These are phyloP conservation scores for Pseudogymnoascus sp. DNA, from an alignment of 2,329 filamentous ascomycete genomes.

Conservation along the genomic window DNA sequence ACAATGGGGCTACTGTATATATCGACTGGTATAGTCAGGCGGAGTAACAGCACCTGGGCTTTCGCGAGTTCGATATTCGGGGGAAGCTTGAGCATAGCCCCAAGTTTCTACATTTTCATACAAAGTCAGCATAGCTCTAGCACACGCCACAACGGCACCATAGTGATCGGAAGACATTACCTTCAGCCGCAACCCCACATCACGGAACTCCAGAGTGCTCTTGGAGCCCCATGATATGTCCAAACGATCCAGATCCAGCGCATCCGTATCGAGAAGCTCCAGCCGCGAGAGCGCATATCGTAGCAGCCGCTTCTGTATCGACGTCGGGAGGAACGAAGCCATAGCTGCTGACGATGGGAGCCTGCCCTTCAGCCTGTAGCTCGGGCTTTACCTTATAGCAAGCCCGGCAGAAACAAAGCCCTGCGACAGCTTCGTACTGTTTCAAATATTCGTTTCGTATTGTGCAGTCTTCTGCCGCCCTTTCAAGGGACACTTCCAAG, in stretches of 20 bases:
- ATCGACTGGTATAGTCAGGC: constrained; percentile 78
- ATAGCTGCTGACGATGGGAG: constrained; percentile 17
- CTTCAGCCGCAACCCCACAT: constrained; percentile 73
- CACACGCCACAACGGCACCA: background rate
- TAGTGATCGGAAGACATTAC: constrained; percentile 33
- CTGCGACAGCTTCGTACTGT: background rate
- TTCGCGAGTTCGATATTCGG: constrained; percentile 59
- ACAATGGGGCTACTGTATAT: constrained; percentile 77
- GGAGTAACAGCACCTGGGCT: constrained; percentile 67
- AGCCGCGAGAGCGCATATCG: constrained; percentile 76
- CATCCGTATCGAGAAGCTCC: constrained; percentile 80
- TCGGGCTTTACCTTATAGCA: background rate
- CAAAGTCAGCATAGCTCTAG: background rate
- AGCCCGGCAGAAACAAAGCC: background rate
- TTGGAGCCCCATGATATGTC: constrained; percentile 75
- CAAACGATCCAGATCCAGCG: constrained; percentile 75
- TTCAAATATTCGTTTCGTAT: constrained; percentile 1
- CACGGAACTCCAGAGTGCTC: constrained; percentile 74
- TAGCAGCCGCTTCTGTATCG: constrained; percentile 81
- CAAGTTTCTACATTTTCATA: constrained; percentile 56
- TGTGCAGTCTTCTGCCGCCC: background rate
- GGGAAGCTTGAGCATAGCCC: constrained; percentile 65
- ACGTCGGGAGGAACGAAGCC: constrained; percentile 38
- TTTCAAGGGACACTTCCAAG: constrained; percentile 1
- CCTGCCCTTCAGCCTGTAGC: constrained; percentile 1